Percentiles rank a stretch among this genome's conserved stretches.
Evolutionary conservation across 2,329 filamentous ascomycete genomes (phyloP).

Genomic region (Madurella mycetomatis): DNA sequence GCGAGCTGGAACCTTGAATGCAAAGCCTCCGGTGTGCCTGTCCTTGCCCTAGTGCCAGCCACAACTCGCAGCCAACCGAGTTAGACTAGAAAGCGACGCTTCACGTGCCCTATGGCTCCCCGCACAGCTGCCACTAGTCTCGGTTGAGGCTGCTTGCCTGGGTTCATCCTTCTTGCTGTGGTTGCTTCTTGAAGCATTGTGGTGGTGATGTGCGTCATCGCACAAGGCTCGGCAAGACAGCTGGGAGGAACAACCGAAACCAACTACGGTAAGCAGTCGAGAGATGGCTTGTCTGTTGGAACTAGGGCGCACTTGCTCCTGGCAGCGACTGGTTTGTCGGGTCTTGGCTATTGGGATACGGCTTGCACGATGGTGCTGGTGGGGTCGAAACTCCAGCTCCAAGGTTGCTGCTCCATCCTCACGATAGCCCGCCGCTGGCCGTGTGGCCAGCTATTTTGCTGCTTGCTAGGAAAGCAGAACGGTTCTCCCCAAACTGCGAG

Average conservation of each 20-base stretch:
- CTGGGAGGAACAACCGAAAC: not conserved
- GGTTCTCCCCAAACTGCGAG: not conserved
- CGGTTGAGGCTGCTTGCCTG: constrained; percentile 1
- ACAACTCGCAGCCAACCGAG: constrained; percentile 1
- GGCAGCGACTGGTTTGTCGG: too few species aligned
- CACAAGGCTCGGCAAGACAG: not conserved
- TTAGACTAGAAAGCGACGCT: constrained; percentile 4
- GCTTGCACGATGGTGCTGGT: not conserved
- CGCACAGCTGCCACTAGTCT: constrained; percentile 6
- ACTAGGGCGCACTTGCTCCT: too few species aligned
- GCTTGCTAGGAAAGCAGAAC: not conserved
- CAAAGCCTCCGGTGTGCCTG: constrained; percentile 8
- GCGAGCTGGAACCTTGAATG: constrained; percentile 6
- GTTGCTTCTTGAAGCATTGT: not conserved
- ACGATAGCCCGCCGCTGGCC: not conserved
- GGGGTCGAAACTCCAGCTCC: not conserved
- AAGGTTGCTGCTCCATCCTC: not conserved
- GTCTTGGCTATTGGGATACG: too few species aligned
- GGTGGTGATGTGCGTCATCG: not conserved
- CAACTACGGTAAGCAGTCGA: not conserved
- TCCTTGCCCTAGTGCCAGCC: constrained; percentile 12
- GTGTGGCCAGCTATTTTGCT: not conserved
- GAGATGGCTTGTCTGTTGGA: too few species aligned
- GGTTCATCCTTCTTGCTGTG: not conserved
- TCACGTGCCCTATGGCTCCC: constrained; percentile 12